phyloP scores from a whole-genome alignment of 768 basidiomycete genomes.

The Boletus reticulatus region DNA sequence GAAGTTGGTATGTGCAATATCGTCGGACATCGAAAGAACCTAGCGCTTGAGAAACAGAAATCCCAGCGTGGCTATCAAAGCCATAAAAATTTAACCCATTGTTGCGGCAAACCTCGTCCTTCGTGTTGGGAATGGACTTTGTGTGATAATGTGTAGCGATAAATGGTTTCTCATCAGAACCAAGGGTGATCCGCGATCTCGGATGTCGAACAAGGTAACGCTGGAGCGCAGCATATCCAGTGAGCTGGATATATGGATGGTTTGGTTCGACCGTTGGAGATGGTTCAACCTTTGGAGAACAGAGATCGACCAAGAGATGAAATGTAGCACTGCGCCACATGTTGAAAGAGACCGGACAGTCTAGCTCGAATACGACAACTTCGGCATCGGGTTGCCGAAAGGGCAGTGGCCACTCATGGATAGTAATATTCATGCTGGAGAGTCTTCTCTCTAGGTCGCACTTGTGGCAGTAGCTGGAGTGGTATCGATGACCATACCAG shows the following conservation, averaged over 20 bases:
- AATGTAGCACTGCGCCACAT: constrained; percentile 45
- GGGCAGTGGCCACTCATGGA: constrained; percentile 51
- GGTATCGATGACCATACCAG: background rate
- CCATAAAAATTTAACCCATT: constrained; percentile 34
- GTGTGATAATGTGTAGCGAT: constrained; percentile 10
- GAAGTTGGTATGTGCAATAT: constrained; percentile 35
- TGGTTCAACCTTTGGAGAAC: too few relatives aligned
- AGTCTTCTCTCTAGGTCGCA: constrained; percentile 28
- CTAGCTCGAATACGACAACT: constrained; percentile 41
- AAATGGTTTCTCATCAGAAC: constrained; percentile 21
- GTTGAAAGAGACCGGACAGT: constrained; percentile 37
- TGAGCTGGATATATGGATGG: constrained; percentile 13
- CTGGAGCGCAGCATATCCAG: constrained; percentile 5
- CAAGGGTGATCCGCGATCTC: constrained; percentile 20
- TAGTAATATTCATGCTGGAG: constrained; percentile 25
- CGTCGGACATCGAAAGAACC: constrained; percentile 8
- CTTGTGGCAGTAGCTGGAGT: constrained; percentile 22
- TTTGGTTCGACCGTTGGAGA: background rate
- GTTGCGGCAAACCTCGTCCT: constrained; percentile 26
- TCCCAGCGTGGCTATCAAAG: constrained; percentile 24
- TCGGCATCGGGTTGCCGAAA: constrained; percentile 15
- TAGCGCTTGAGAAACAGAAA: constrained; percentile 16
- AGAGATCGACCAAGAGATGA: constrained; percentile 36
- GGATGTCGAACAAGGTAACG: constrained; percentile 13
- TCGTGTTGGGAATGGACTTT: constrained; percentile 10